A percentile compares a stretch with the other conserved stretches of the same genome.
These are phyloP conservation scores for Aspergillus vadensis DNA, from an alignment of 2,329 filamentous ascomycete species.

Conservation along the genomic window DNA sequence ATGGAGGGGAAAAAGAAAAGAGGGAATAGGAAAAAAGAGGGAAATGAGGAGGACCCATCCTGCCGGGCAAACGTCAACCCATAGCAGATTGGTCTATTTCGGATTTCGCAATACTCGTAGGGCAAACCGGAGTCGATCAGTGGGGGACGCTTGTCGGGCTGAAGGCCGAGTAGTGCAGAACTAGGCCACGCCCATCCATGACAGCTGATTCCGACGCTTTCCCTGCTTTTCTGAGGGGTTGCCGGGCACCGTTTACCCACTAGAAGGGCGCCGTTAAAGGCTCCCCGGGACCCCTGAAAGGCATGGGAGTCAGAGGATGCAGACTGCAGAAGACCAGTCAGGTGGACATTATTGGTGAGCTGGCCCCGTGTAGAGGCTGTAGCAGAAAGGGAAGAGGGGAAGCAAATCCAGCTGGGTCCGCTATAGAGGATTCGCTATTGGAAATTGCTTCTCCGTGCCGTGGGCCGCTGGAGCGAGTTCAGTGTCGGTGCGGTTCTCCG, in stretches of 20 bases:
- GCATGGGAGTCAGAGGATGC: neutral
- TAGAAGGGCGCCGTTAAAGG: neutral
- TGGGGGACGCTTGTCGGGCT: slow-evolving; percentile 8
- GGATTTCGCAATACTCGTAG: slow-evolving; percentile 1
- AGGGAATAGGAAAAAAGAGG: neutral
- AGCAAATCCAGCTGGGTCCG: neutral
- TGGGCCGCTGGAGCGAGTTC: neutral
- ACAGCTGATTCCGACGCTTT: neutral
- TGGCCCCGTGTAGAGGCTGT: neutral
- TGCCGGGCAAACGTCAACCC: slow-evolving; percentile 1
- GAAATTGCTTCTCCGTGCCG: neutral
- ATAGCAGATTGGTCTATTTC: slow-evolving; percentile 1
- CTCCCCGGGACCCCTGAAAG: neutral
- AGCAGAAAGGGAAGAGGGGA: neutral
- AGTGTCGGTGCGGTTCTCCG: slow-evolving; percentile 1
- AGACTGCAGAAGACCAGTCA: neutral
- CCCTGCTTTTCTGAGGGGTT: neutral
- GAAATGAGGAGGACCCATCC: neutral
- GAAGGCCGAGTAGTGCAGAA: slow-evolving; percentile 4
- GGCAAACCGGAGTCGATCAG: slow-evolving; percentile 10
- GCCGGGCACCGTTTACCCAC: neutral
- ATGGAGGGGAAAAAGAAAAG: neutral
- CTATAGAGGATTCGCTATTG: neutral
- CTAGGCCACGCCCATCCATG: neutral
- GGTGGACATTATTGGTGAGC: neutral